Percentiles rank a stretch among this genome's conserved stretches.
Conservation (phyloP, 768 basidiomycete genomes). For the Cystofilobasidium bisporidii region DNA sequence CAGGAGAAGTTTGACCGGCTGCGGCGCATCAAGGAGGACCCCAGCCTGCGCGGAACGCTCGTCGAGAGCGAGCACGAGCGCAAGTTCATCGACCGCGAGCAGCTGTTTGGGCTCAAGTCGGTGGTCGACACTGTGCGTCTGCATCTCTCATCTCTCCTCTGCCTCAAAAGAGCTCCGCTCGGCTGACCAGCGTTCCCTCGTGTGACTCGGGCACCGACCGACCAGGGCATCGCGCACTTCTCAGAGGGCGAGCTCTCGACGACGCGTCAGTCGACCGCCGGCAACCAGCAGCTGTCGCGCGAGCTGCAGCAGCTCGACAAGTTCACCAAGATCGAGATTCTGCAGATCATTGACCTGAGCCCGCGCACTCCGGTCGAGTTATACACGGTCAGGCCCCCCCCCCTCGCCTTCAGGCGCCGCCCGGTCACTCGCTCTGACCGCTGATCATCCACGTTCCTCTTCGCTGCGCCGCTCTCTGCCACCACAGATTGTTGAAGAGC, state of each 20-base stretch:
- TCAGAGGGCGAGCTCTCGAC: conserved; percentile 6
- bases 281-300: conserved; percentile 17
- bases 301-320: conserved; percentile 19
- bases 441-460: too few relatives aligned
- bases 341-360: conserved; percentile 24
- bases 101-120: conserved; percentile 2
- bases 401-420: neutral
- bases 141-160: too few relatives aligned
- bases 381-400: conserved; percentile 11
- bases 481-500: conserved; percentile 24
- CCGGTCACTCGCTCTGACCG: neutral
- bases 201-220: too few relatives aligned
- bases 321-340: conserved; percentile 25
- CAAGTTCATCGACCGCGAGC: conserved; percentile 4
- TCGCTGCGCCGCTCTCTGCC: neutral
- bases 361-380: conserved; percentile 24
- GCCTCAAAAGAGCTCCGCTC: too few relatives aligned
- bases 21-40: conserved; percentile 11
- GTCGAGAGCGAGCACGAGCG: conserved; percentile 14
- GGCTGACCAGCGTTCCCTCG: too few relatives aligned
- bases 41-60: neutral
- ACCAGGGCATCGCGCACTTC: conserved; percentile 20
- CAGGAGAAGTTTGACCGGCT: neutral
- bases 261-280: conserved; percentile 8
- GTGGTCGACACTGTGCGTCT: conserved; percentile 18